Evolutionary conservation across 257 asterid genomes (phyloP), one percentile per base, ranked within the genome.

Genomic region (Apocynum venetum): DNA sequence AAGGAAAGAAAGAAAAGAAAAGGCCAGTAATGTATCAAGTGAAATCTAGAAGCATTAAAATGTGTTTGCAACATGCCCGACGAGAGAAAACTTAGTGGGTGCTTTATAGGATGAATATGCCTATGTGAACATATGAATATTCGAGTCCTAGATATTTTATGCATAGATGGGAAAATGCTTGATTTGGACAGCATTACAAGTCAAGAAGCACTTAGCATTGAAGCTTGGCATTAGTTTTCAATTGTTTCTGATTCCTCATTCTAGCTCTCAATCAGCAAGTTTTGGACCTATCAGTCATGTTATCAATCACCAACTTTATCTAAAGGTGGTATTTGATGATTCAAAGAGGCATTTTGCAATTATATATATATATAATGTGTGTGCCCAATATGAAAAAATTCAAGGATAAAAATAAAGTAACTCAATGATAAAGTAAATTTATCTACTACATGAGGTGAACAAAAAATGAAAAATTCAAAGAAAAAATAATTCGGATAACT

Each of bases 141-240:
- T 75, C 17, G 65, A 60, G n/a, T 38, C 52, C 53, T 1, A 17
- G 73, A 65, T 47, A 10, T 49, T 60, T 8, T 25, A 47, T 55
- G 68, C 57, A 43, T 20, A 47, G 56, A 57, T 13, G 64, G 49
- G 20, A 76, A 59, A 78, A 59, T 25, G 38, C 20, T 77, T 44
- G 53, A 52, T 67, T 55, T 64, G 78, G 82, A 52, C 56, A 56
- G 78, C 78, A 55, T 3, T 20, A 15, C 19, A 47, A 60, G 66
- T 74, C 79, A 74, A 74, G 60, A 68, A 31, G 65, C 79, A 74
- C 83, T 67, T 36, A 35, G 36, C 68, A 78, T 73, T 71, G 41
- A 31, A 11, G 48, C 71, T 25, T 3, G 72, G 48, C 47, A 75
- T 60, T 13, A 35, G 13, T 31, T 49, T 14, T 52, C 12, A 73